Base-by-base conservation (phyloP, 2,329 filamentous ascomycete genomes). In the Calonectria multiphialidica region DNA sequence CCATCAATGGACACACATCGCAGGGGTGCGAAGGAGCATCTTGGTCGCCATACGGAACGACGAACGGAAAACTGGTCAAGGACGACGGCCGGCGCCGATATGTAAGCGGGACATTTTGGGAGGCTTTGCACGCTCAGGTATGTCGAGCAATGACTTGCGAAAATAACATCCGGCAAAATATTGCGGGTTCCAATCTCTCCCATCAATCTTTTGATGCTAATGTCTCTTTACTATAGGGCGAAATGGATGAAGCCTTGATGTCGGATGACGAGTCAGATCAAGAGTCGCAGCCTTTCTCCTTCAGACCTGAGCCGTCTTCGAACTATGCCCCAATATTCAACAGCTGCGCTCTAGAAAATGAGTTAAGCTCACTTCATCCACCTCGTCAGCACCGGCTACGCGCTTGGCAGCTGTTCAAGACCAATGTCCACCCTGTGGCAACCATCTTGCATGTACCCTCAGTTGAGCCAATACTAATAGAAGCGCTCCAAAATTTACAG, bases 341-440 rank as follows among this genome's bases (percentile, higher is more conserved):
- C 25, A 70, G 49, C 40, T 70, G 67, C 12, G 49, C 59, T 8
- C 67, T 55, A 61, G 47, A 65, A 30, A 49, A 28, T 23, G 40
- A 47, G 16, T 23, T 62, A 5, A 35, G 55, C 28, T 65, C 67
- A 8, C 61, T 65, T 15, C 67, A 70, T 33, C 67, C 28, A 21
- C 45, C 67, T 18, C 67, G 45, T 9, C 47, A 65, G 35, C 62
- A 62, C 28, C 62, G 68, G 25, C 63, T 71, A 13, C 30, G 37
- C 12, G 68, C 68, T 10, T 71, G 68, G 68, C 44, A 71, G 28
- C 18, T 71, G 30, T 71, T 71, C 63, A 71, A 71, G 33, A 63
- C 35, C 28, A 71, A 71, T 42, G 68, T 71, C 28, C 68, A 71
- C 15, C 68, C 68, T 8, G 63, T 71, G 8, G 63, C 53, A 2